phyloP scores from a whole-genome alignment of 1,284 basidiomycete genomes.

The Leccinum pallidistipes region DNA sequence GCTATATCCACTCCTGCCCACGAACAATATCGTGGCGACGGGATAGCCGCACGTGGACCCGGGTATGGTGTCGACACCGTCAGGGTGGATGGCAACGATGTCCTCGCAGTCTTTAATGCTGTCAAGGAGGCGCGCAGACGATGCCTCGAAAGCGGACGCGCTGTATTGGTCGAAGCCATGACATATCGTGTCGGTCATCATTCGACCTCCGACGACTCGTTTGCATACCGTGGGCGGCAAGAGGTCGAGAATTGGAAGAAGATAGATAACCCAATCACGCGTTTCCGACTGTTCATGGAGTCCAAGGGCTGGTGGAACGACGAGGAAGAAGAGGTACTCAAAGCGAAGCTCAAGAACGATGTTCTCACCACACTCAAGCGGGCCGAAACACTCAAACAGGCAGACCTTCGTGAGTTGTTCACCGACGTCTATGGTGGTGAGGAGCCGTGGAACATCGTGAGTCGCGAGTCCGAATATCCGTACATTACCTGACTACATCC shows the following conservation, averaged over 20 bases:
- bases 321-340: constrained; percentile 71
- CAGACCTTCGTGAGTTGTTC: constrained; percentile 79
- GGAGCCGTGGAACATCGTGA: constrained; percentile 82
- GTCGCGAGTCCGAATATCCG: constrained; percentile 32
- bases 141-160: constrained; percentile 79
- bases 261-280: constrained; percentile 85
- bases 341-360: constrained; percentile 66
- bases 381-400: constrained; percentile 72
- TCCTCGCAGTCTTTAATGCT: constrained; percentile 84
- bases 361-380: constrained; percentile 79
- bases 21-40: constrained; percentile 91
- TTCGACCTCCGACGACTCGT: constrained; percentile 93
- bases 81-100: constrained; percentile 92
- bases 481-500: neutral
- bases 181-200: constrained; percentile 94
- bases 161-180: constrained; percentile 91
- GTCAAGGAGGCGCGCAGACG: constrained; percentile 76
- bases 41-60: constrained; percentile 90
- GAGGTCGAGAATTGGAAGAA: constrained; percentile 88
- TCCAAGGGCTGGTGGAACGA: constrained; percentile 85
- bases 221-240: constrained; percentile 81
- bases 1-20: constrained; percentile 92
- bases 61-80: constrained; percentile 93
- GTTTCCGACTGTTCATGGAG: constrained; percentile 85
- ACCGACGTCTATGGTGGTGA: constrained; percentile 86